Conservation (phyloP, 2,329 filamentous ascomycete genomes). For the Aspergillus fischeri region DNA sequence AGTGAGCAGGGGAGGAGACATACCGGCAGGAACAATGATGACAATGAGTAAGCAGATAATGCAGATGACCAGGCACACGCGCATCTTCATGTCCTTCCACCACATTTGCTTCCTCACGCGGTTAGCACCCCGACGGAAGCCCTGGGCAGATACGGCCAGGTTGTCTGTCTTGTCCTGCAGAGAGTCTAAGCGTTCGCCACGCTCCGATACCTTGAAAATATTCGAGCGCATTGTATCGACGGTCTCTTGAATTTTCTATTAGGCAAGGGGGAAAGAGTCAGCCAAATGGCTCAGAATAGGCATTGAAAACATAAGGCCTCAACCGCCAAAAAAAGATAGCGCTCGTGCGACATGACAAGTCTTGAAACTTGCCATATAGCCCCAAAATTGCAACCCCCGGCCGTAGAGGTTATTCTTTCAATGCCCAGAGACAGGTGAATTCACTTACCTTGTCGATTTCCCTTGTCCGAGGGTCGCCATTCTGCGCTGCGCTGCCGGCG, state of each 20-base stretch:
- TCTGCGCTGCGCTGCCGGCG: conserved; percentile 49
- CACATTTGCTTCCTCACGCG: conserved; percentile 96
- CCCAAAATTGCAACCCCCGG: neutral
- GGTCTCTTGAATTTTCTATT: conserved; percentile 93
- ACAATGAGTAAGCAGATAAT: conserved; percentile 88
- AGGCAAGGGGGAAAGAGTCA: conserved; percentile 13
- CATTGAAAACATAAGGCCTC: neutral
- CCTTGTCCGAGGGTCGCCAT: conserved; percentile 62
- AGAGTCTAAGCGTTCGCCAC: conserved; percentile 81
- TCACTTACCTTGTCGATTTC: conserved; percentile 80
- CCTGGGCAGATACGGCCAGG: conserved; percentile 85
- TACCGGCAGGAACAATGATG: conserved; percentile 92
- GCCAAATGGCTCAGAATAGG: conserved; percentile 8
- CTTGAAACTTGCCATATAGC: neutral
- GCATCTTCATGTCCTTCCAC: conserved; percentile 99
- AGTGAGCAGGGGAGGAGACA: conserved; percentile 29
- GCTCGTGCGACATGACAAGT: neutral
- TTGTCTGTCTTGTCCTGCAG: conserved; percentile 93
- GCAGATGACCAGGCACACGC: conserved; percentile 88
- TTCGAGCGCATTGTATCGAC: conserved; percentile 95
- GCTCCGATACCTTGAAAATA: conserved; percentile 92
- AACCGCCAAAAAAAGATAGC: neutral
- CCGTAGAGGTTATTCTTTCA: neutral
- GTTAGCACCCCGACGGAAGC: conserved; percentile 95
- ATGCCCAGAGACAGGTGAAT: conserved; percentile 7